A percentile compares a stretch with the other conserved stretches of the same genome.
phyloP scores from a whole-genome alignment of 2,329 filamentous ascomycete genomes.

The Aspergillus flavus region DNA sequence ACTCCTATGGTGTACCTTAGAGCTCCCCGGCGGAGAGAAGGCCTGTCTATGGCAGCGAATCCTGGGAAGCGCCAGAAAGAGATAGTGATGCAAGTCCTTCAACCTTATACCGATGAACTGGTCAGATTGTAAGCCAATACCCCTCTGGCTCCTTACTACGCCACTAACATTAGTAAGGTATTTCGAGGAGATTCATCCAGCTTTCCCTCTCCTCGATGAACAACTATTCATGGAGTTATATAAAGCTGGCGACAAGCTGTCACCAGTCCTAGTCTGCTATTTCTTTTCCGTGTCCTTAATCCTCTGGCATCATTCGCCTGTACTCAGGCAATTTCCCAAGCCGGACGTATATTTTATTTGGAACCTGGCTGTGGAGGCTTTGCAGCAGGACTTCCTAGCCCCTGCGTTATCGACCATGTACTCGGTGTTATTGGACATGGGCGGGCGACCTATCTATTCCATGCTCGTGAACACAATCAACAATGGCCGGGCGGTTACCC shows the following conservation, averaged over 20 bases:
- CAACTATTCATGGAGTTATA: slow-evolving; percentile 47
- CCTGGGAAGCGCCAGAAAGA: slow-evolving; percentile 42
- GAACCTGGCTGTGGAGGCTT: slow-evolving; percentile 57
- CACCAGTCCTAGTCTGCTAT: slow-evolving; percentile 53
- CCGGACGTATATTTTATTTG: slow-evolving; percentile 58
- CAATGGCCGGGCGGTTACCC: slow-evolving; percentile 52
- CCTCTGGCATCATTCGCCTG: slow-evolving; percentile 47
- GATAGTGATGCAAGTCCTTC: slow-evolving; percentile 47
- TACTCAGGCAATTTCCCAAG: slow-evolving; percentile 19
- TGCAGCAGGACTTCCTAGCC: slow-evolving; percentile 56
- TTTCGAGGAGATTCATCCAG: slow-evolving; percentile 52
- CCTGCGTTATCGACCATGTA: slow-evolving; percentile 56
- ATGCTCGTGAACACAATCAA: slow-evolving; percentile 56
- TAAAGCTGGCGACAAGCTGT: slow-evolving; percentile 44
- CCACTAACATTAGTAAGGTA: slow-evolving; percentile 36
- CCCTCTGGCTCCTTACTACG: not conserved
- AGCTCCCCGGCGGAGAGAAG: slow-evolving; percentile 13
- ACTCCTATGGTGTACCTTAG: slow-evolving; percentile 12
- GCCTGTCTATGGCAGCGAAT: slow-evolving; percentile 15
- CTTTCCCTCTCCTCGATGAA: slow-evolving; percentile 57
- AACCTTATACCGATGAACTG: slow-evolving; percentile 39
- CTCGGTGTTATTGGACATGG: slow-evolving; percentile 55
- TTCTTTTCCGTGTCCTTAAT: slow-evolving; percentile 54
- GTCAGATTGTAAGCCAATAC: slow-evolving; percentile 39
- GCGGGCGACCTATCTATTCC: slow-evolving; percentile 55